phyloP scores from a whole-genome alignment of 2,329 filamentous ascomycete species.

The Neofusicoccum umdonicola region DNA sequence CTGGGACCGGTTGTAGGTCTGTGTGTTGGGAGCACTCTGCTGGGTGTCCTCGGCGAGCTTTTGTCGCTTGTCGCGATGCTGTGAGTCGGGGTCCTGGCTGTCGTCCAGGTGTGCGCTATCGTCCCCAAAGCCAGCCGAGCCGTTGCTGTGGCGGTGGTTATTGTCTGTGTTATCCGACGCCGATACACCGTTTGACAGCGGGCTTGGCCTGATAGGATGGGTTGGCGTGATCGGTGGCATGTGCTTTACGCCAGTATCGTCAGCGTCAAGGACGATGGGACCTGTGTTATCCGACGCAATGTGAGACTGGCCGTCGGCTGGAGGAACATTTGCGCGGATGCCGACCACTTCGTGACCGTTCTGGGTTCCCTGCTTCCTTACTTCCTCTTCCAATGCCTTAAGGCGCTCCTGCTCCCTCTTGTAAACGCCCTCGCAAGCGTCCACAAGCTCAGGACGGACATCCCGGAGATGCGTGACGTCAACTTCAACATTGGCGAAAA shows the following conservation, averaged over 20 bases:
- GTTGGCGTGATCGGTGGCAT: conserved; percentile 47
- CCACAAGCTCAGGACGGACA: conserved; percentile 59
- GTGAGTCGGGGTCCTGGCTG: conserved; percentile 36
- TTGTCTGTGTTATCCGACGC: conserved; percentile 25
- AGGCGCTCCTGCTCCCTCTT: conserved; percentile 62
- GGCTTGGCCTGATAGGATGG: conserved; percentile 57
- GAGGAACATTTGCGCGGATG: conserved; percentile 40
- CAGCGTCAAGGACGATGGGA: conserved; percentile 59
- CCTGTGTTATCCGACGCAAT: conserved; percentile 45
- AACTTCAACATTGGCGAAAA: conserved; percentile 89
- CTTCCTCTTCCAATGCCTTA: conserved; percentile 60
- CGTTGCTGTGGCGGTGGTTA: conserved; percentile 7
- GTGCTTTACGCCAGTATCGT: conserved; percentile 52
- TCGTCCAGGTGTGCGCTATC: conserved; percentile 48
- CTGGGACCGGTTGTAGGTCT: conserved; percentile 45
- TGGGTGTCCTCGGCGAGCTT: conserved; percentile 23
- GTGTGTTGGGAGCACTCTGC: conserved; percentile 32
- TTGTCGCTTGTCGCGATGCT: conserved; percentile 18
- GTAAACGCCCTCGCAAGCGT: conserved; percentile 80
- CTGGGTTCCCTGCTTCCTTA: conserved; percentile 32
- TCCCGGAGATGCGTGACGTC: conserved; percentile 77
- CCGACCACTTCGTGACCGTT: conserved; percentile 42
- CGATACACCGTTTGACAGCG: conserved; percentile 60
- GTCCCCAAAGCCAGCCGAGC: conserved; percentile 21
- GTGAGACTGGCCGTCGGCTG: conserved; percentile 38